phyloP scores from a whole-genome alignment of 2,329 filamentous ascomycete species.

The Sphaerulina musiva region DNA sequence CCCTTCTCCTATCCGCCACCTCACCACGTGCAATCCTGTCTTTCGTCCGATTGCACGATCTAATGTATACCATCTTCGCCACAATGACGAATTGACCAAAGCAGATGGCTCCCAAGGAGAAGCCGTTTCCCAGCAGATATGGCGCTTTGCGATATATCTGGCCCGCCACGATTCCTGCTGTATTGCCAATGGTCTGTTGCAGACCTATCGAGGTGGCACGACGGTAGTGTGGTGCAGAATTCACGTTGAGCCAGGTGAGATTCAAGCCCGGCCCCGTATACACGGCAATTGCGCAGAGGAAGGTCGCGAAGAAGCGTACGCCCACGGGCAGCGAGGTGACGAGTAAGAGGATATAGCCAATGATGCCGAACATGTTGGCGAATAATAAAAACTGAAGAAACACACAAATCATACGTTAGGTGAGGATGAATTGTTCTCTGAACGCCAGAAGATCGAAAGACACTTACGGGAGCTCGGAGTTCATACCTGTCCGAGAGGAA shows the following conservation, averaged over 20 bases:
- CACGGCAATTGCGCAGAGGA: conserved; percentile 24
- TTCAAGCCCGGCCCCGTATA: conserved; percentile 39
- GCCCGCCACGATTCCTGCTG: conserved; percentile 44
- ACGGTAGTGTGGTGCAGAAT: conserved; percentile 44
- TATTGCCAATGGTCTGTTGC: conserved; percentile 45
- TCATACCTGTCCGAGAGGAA: conserved; percentile 8
- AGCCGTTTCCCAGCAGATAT: conserved; percentile 9
- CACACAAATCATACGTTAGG: neutral
- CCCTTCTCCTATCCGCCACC: conserved; percentile 6
- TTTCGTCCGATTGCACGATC: conserved; percentile 3
- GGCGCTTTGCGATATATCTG: conserved; percentile 37
- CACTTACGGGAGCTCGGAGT: neutral
- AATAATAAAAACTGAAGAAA: conserved; percentile 1
- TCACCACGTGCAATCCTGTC: conserved; percentile 7
- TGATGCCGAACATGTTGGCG: conserved; percentile 47
- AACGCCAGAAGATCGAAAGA: neutral
- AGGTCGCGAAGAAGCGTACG: conserved; percentile 26
- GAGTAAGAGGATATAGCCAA: conserved; percentile 51
- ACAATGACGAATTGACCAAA: conserved; percentile 12
- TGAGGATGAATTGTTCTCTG: neutral
- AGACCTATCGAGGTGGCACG: conserved; percentile 44
- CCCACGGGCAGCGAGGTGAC: conserved; percentile 15
- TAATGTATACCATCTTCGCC: conserved; percentile 10
- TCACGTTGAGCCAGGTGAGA: conserved; percentile 46
- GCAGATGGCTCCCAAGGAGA: conserved; percentile 11